These are phyloP conservation scores for Coemansia sp. DNA, from an alignment of 192 early-diverging fungal species.

Conservation along the genomic window DNA sequence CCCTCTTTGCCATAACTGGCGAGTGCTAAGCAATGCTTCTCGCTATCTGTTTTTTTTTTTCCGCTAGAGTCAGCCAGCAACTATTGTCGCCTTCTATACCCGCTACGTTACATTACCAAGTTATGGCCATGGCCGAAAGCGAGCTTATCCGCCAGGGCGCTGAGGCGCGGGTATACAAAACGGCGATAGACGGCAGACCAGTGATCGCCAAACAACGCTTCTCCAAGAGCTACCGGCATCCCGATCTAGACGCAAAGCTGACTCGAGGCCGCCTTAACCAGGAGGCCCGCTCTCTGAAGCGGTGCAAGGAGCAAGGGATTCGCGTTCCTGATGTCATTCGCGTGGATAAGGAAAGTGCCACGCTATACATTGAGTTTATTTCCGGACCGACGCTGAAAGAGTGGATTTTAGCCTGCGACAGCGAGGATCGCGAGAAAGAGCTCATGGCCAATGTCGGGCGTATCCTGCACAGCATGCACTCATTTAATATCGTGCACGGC, in stretches of 20 bases:
- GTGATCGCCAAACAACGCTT: conserved; percentile 93
- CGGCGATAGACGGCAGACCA: conserved; percentile 61
- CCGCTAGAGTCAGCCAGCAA: too few relatives aligned
- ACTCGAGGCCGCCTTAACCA: conserved; percentile 77
- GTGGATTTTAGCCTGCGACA: conserved; percentile 51
- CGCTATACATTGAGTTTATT: conserved; percentile 94
- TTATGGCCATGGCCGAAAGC: conserved; percentile 22
- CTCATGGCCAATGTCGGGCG: conserved; percentile 63
- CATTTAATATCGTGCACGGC: conserved; percentile 88
- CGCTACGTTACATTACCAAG: background rate
- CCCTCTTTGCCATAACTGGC: too few relatives aligned
- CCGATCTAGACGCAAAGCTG: conserved; percentile 84
- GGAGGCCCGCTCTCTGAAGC: conserved; percentile 83
- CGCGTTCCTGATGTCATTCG: conserved; percentile 83
- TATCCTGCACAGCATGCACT: conserved; percentile 81
- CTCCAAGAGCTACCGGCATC: conserved; percentile 90
- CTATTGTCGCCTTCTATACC: background rate
- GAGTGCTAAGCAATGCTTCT: too few relatives aligned
- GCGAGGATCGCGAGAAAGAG: conserved; percentile 20
- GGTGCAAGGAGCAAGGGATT: conserved; percentile 72
- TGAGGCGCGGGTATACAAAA: conserved; percentile 82
- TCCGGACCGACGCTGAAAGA: conserved; percentile 79
- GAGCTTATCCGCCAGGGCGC: conserved; percentile 85
- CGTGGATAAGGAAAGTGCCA: conserved; percentile 68
- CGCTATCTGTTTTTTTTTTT: too few relatives aligned